Conservation (phyloP, 495 filamentous ascomycete species). For the Lichina pygmaea region DNA sequence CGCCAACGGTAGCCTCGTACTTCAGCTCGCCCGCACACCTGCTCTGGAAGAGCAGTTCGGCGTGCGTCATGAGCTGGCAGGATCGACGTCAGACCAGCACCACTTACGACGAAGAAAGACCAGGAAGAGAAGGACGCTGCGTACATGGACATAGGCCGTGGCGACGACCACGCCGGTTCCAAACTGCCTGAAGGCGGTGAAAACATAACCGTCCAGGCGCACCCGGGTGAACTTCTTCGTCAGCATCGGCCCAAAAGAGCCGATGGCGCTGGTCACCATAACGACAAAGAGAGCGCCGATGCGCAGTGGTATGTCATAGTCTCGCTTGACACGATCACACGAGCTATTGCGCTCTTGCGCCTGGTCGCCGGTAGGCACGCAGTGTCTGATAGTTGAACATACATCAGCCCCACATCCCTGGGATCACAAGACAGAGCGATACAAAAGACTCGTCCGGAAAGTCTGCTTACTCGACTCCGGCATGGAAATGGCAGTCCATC, state of each 20-base stretch:
- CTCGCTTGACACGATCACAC: constrained; percentile 5
- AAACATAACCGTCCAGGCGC: constrained; percentile 6
- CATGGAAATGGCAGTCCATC: too few species aligned
- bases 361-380: too few species aligned
- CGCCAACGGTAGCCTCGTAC: too few species aligned
- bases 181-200: constrained; percentile 26
- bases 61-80: neutral
- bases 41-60: too few species aligned
- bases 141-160: constrained; percentile 42
- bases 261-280: constrained; percentile 18
- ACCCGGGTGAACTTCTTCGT: constrained; percentile 9
- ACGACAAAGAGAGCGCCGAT: constrained; percentile 35
- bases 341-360: too few species aligned
- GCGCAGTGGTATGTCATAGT: constrained; percentile 31
- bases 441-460: too few species aligned
- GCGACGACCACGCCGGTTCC: constrained; percentile 49
- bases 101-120: neutral
- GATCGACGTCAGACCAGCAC: neutral
- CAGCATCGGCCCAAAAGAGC: constrained; percentile 20
- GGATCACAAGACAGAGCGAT: too few species aligned
- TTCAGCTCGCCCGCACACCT: too few species aligned
- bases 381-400: too few species aligned
- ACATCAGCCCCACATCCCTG: too few species aligned
- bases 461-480: too few species aligned
- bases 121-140: constrained; percentile 2